These are phyloP conservation scores for Berkeleyomyces basicola DNA, from an alignment of 2,329 filamentous ascomycete species.

Conservation along the genomic window DNA sequence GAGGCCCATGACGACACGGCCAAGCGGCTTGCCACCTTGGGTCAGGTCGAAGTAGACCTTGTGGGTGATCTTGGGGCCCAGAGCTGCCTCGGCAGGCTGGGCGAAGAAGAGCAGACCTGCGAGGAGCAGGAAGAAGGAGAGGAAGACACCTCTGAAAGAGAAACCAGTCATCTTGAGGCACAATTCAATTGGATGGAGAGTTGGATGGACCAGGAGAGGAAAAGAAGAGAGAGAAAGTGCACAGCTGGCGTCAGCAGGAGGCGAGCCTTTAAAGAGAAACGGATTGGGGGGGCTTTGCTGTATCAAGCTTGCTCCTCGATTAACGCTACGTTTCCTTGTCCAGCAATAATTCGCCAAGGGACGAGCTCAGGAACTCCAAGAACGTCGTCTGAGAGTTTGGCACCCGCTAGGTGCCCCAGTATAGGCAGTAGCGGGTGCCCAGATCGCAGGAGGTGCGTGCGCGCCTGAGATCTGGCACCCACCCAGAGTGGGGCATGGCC, in stretches of 20 bases:
- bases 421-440: neutral
- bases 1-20: conserved; percentile 63
- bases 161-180: conserved; percentile 23
- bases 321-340: conserved; percentile 12
- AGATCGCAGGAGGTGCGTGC: neutral
- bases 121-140: conserved; percentile 59
- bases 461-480: neutral
- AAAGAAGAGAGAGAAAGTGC: conserved; percentile 11
- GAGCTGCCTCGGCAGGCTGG: conserved; percentile 54
- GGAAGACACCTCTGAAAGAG: conserved; percentile 51
- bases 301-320: conserved; percentile 5
- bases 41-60: conserved; percentile 84
- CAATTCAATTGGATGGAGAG: conserved; percentile 36
- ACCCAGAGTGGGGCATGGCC: neutral
- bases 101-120: conserved; percentile 60
- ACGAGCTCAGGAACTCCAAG: too few relatives aligned
- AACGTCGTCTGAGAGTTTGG: too few relatives aligned
- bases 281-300: neutral
- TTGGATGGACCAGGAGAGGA: neutral
- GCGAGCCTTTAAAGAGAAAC: neutral
- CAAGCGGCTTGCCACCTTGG: conserved; percentile 57
- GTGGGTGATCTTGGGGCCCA: conserved; percentile 89
- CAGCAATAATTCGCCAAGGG: too few relatives aligned
- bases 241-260: conserved; percentile 6
- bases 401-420: too few relatives aligned